Conservation (phyloP, 2,329 filamentous ascomycete genomes). For the Didymella keratinophila region DNA sequence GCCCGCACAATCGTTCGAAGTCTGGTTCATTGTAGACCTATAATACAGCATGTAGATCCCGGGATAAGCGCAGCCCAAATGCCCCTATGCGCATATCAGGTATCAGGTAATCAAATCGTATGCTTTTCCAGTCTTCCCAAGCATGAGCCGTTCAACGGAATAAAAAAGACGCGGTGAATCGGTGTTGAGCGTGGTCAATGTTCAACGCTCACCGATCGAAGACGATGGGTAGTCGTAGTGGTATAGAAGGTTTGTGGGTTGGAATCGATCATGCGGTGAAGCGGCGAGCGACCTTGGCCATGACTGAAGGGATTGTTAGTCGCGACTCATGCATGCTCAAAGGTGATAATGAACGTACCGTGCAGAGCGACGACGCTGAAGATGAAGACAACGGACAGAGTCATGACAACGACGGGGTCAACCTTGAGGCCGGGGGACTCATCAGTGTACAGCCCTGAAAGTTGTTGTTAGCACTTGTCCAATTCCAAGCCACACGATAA, state of each 20-base stretch:
- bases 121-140: conserved; percentile 38
- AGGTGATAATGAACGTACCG: conserved; percentile 66
- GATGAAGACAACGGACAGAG: conserved; percentile 96
- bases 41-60: conserved; percentile 45
- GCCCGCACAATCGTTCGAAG: conserved; percentile 10
- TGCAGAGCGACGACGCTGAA: conserved; percentile 98
- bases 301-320: conserved; percentile 66
- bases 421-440: conserved; percentile 97
- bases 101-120: conserved; percentile 27
- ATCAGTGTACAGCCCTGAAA: conserved; percentile 91
- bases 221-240: conserved; percentile 17
- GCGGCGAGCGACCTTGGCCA: conserved; percentile 91
- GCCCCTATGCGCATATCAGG: conserved; percentile 19
- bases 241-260: conserved; percentile 17
- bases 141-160: conserved; percentile 22
- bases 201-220: conserved; percentile 11
- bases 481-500: not conserved
- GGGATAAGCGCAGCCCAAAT: conserved; percentile 23
- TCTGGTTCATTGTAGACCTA: conserved; percentile 40
- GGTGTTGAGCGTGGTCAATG: conserved; percentile 8
- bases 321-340: not conserved
- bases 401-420: conserved; percentile 95
- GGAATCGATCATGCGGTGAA: conserved; percentile 66
- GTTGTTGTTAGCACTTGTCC: conserved; percentile 1
- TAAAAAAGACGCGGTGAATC: conserved; percentile 15